A percentile compares a stretch with the other conserved stretches of the same genome.
Evolutionary conservation across 148 eudicot genomes (phyloP).

Genomic region (Amaranthus cruentus): DNA sequence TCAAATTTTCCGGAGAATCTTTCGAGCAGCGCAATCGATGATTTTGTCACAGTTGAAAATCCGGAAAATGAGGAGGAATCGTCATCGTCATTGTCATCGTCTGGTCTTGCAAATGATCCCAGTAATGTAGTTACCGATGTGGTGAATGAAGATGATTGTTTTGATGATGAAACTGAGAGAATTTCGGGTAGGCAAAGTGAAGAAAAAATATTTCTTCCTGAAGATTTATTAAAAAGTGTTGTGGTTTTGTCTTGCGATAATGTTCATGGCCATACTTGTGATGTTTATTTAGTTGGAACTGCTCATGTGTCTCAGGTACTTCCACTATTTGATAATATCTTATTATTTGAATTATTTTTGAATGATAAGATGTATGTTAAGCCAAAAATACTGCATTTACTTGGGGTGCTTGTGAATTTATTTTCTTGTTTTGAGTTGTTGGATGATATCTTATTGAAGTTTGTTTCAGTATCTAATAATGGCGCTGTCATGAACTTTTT

Average conservation of each 20-base stretch:
- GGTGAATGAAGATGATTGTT: slow-evolving; percentile 11
- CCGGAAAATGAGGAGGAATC: slow-evolving; percentile 19
- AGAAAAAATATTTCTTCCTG: slow-evolving; percentile 33
- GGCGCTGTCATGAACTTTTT: too few relatives aligned
- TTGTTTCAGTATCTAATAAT: too few relatives aligned
- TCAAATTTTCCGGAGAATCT: slow-evolving; percentile 27
- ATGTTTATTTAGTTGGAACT: slow-evolving; percentile 79
- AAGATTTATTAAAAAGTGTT: slow-evolving; percentile 49
- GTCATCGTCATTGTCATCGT: too few relatives aligned
- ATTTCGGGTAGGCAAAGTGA: slow-evolving; percentile 6
- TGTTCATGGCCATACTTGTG: slow-evolving; percentile 55
- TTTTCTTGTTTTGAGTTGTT: too few relatives aligned
- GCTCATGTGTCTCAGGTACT: slow-evolving; percentile 88
- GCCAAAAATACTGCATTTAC: too few relatives aligned
- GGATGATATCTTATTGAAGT: too few relatives aligned
- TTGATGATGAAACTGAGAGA: slow-evolving; percentile 16
- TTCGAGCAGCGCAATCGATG: slow-evolving; percentile 30
- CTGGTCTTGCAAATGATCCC: too few relatives aligned
- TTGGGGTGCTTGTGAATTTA: too few relatives aligned
- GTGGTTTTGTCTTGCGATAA: slow-evolving; percentile 54
- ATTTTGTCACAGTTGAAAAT: slow-evolving; percentile 34
- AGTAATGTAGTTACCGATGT: too few relatives aligned
- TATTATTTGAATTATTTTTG: background rate
- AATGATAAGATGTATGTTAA: too few relatives aligned
- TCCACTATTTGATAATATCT: background rate